Conservation (phyloP, 805 yeast genomes). For the Metschnikowia hibisci region DNA sequence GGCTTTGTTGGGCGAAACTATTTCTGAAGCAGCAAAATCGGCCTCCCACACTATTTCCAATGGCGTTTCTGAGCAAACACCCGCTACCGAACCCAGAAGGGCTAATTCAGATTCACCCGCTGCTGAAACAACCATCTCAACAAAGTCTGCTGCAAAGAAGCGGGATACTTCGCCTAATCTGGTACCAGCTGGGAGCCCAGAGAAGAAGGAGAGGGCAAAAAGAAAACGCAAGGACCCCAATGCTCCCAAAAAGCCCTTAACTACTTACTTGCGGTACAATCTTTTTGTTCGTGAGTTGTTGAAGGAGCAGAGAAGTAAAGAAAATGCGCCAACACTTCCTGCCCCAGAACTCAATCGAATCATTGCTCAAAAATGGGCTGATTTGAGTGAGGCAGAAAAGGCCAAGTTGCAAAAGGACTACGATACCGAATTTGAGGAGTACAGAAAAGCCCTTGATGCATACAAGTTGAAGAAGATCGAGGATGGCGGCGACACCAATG, state of each 20-base stretch:
- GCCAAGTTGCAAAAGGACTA: constrained; percentile 62
- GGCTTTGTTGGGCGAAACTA: constrained; percentile 24
- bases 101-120: constrained; percentile 10
- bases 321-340: constrained; percentile 57
- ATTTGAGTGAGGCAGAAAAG: constrained; percentile 64
- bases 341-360: constrained; percentile 77
- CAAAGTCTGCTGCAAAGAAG: constrained; percentile 4
- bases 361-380: constrained; percentile 77
- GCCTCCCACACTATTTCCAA: constrained; percentile 32
- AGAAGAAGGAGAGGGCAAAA: constrained; percentile 41
- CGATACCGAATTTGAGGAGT: constrained; percentile 41
- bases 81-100: constrained; percentile 10
- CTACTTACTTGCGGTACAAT: constrained; percentile 76
- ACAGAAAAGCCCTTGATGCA: constrained; percentile 31
- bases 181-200: constrained; percentile 5
- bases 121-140: constrained; percentile 14
- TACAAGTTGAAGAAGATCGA: constrained; percentile 29
- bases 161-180: background rate
- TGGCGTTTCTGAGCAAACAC: constrained; percentile 14
- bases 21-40: constrained; percentile 32
- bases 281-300: constrained; percentile 68
- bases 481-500: background rate
- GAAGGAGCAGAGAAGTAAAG: constrained; percentile 59
- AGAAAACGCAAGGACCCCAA: constrained; percentile 72
- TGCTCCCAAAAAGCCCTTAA: constrained; percentile 93